These are phyloP conservation scores for Carnegiea gigantea DNA, from an alignment of 179 eudicot genomes.

Conservation along the genomic window DNA sequence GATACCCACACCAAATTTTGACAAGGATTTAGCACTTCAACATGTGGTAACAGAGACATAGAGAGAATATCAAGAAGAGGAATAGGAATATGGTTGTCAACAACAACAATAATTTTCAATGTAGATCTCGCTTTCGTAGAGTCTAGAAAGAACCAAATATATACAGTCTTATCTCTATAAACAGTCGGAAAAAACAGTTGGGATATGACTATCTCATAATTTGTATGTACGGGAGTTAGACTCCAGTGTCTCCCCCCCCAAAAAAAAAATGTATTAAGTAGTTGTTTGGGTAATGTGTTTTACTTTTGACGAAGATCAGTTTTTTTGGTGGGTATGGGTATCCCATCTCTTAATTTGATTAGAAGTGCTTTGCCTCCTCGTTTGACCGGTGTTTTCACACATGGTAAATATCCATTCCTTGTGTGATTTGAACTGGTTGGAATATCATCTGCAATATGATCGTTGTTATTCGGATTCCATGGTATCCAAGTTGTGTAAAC, in stretches of 20 bases:
- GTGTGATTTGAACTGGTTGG: neutral
- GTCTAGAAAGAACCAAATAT: too few species aligned
- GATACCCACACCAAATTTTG: constrained; percentile 18
- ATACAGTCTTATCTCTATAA: too few species aligned
- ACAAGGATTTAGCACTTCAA: constrained; percentile 30
- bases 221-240: neutral
- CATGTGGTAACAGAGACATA: constrained; percentile 39
- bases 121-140: too few species aligned
- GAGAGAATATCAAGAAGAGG: neutral
- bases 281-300: constrained; percentile 21
- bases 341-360: constrained; percentile 3
- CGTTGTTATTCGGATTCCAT: neutral
- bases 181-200: too few species aligned
- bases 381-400: neutral
- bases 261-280: neutral
- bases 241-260: too few species aligned
- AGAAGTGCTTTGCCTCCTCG: neutral
- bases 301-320: neutral
- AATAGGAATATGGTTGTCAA: constrained; percentile 11
- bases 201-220: constrained; percentile 6
- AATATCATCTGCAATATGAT: neutral
- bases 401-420: neutral
- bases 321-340: constrained; percentile 6
- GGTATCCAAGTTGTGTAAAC: neutral
- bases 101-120: too few species aligned